phyloP scores from a whole-genome alignment of 805 yeast genomes.

The Starmerella lactis-condensi region DNA sequence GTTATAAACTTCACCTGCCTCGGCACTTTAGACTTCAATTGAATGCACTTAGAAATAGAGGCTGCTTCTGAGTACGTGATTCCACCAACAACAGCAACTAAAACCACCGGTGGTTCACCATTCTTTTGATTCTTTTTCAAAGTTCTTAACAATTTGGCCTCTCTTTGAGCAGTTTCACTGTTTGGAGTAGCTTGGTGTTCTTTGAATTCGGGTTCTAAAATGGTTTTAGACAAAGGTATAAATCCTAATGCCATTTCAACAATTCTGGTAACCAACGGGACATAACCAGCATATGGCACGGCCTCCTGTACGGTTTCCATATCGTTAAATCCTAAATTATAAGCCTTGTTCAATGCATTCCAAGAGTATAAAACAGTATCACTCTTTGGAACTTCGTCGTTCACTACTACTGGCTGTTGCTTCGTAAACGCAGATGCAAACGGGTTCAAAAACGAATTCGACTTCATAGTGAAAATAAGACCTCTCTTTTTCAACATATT shows the following conservation, averaged over 20 bases:
- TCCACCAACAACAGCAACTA: constrained; percentile 63
- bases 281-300: constrained; percentile 49
- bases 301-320: constrained; percentile 17
- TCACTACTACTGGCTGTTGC: too few relatives aligned
- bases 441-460: constrained; percentile 12
- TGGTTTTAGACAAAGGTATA: constrained; percentile 5
- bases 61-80: constrained; percentile 70
- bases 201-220: constrained; percentile 10
- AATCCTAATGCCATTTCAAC: constrained; percentile 29
- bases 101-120: constrained; percentile 19
- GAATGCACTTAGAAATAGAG: constrained; percentile 43
- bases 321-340: constrained; percentile 12
- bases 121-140: constrained; percentile 20
- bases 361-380: too few relatives aligned
- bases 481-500: constrained; percentile 33
- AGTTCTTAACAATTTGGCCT: constrained; percentile 22
- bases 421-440: too few relatives aligned
- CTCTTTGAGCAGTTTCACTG: constrained; percentile 14
- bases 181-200: constrained; percentile 2
- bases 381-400: too few relatives aligned
- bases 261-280: constrained; percentile 55
- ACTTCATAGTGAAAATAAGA: constrained; percentile 25
- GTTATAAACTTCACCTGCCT: constrained; percentile 29
- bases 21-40: constrained; percentile 17
- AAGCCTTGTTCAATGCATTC: constrained; percentile 10